Base-by-base conservation (phyloP, 306 rosid species). In the Prunus armeniaca region DNA sequence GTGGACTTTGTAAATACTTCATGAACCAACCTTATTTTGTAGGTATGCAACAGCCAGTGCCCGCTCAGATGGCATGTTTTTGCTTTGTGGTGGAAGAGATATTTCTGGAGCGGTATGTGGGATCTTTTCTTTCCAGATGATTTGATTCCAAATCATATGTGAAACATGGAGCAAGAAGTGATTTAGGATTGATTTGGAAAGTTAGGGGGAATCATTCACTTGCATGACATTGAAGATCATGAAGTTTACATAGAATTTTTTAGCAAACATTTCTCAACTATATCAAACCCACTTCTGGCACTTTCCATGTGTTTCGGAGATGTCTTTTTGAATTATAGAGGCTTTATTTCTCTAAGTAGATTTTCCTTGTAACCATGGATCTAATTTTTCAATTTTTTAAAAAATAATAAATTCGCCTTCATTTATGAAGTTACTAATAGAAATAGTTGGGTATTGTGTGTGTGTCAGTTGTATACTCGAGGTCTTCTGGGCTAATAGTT, bases 31-130 rank as follows among this genome's bases (percentile, higher is more conserved):
- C 84, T 74, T 82, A 71, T 86, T 80, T 68, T 87, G 81, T 85
- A 96, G 99, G 99, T 96, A 96, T 50, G 99, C 98, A 27, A 96
- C 99, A 69, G 99, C 96, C 70, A 91, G 99, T 87, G 91, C 98
- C 58, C 99, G 99, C 68, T 88, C 99, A 81, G 99, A 96, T 87
- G 99, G 99, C 77, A 96, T 96, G 99, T 89, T 96, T 88, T 83
- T 96, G 84, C 94, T 96, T 77, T 96, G 99, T 73, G 99, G 99
- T 72, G 99, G 99, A 87, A 89, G 99, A 79, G 99, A 96, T 69
- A 71, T 93, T 82, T 86, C 98, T 76, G 98, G 98, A 78, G 82
- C 91, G 66, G 99, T 96, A 93, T 78, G 91, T 81, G 19, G 49
- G 70, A 69, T 79, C 80, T 70, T 81, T 77, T 45, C 69, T 8